phyloP scores from a whole-genome alignment of 805 yeast genomes.

The Candida oleophila region DNA sequence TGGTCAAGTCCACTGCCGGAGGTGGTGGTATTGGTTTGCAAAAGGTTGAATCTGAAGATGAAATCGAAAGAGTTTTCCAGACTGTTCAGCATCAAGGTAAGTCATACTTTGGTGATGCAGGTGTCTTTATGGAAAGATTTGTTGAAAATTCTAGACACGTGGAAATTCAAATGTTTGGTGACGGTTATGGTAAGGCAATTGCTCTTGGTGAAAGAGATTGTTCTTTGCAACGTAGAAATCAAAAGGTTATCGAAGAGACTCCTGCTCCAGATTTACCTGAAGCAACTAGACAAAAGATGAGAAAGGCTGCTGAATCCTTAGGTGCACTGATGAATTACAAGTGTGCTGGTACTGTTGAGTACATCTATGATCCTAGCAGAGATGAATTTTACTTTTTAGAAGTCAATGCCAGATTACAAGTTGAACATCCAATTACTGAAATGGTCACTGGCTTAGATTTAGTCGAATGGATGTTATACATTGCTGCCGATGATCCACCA shows the following conservation, averaged over 20 bases:
- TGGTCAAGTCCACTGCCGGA: constrained; percentile 98
- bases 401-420: constrained; percentile 95
- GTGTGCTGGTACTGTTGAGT: constrained; percentile 98
- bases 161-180: constrained; percentile 95
- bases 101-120: constrained; percentile 91
- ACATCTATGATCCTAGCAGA: constrained; percentile 80
- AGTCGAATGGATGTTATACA: constrained; percentile 94
- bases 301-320: constrained; percentile 80
- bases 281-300: constrained; percentile 68
- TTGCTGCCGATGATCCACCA: constrained; percentile 89
- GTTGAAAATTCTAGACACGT: constrained; percentile 96
- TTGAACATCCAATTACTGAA: constrained; percentile 97
- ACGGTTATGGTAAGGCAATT: constrained; percentile 88
- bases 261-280: constrained; percentile 95
- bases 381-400: constrained; percentile 93
- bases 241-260: constrained; percentile 93
- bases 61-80: constrained; percentile 80
- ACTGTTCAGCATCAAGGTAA: constrained; percentile 93
- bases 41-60: constrained; percentile 80
- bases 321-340: constrained; percentile 84
- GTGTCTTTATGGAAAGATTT: constrained; percentile 92
- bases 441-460: constrained; percentile 91
- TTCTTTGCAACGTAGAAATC: constrained; percentile 95
- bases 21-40: constrained; percentile 99
- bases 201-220: constrained; percentile 98